Percentiles rank a stretch among this genome's conserved stretches.
phyloP scores from a whole-genome alignment of 2,329 filamentous ascomycete species.

The Zasmidium citrigriseum region DNA sequence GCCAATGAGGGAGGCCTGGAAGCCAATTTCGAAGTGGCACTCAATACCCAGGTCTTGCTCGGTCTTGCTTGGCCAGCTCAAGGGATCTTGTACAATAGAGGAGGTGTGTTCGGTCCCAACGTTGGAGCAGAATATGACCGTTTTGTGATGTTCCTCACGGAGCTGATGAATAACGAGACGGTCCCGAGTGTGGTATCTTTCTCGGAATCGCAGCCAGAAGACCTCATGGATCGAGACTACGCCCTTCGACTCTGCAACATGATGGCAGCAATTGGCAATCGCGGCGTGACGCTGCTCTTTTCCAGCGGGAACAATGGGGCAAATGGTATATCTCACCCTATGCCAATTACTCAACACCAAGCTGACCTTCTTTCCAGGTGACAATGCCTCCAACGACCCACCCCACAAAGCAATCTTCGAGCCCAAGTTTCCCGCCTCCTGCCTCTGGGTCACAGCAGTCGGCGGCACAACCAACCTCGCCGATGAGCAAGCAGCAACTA shows the following conservation, averaged over 20 bases:
- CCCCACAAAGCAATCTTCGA: slow-evolving; percentile 45
- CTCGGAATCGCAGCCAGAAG: slow-evolving; percentile 23
- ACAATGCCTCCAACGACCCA: slow-evolving; percentile 1
- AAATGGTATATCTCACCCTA: slow-evolving; percentile 12
- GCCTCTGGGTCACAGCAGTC: slow-evolving; percentile 49
- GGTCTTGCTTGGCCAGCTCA: slow-evolving; percentile 25
- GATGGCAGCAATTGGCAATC: slow-evolving; percentile 65
- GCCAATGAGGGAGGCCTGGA: slow-evolving; percentile 17
- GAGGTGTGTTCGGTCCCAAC: slow-evolving; percentile 27
- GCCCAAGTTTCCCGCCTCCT: slow-evolving; percentile 49
- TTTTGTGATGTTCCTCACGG: slow-evolving; percentile 27
- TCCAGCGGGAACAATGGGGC: slow-evolving; percentile 61
- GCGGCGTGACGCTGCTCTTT: slow-evolving; percentile 63
- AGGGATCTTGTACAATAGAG: slow-evolving; percentile 27
- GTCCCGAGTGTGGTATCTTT: slow-evolving; percentile 27
- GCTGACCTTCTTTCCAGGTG: neutral
- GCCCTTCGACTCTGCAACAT: slow-evolving; percentile 62
- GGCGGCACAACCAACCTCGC: slow-evolving; percentile 36
- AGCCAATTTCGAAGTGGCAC: slow-evolving; percentile 25
- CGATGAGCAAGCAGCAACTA: slow-evolving; percentile 25
- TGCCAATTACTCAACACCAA: neutral
- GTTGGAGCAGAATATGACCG: slow-evolving; percentile 23
- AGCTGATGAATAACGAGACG: slow-evolving; percentile 26
- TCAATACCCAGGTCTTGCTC: slow-evolving; percentile 23
- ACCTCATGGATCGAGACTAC: slow-evolving; percentile 45